A percentile compares a stretch with the other conserved stretches of the same genome.
phyloP scores from a whole-genome alignment of 148 eudicot species.

The Vaccinium vitisidaea region DNA sequence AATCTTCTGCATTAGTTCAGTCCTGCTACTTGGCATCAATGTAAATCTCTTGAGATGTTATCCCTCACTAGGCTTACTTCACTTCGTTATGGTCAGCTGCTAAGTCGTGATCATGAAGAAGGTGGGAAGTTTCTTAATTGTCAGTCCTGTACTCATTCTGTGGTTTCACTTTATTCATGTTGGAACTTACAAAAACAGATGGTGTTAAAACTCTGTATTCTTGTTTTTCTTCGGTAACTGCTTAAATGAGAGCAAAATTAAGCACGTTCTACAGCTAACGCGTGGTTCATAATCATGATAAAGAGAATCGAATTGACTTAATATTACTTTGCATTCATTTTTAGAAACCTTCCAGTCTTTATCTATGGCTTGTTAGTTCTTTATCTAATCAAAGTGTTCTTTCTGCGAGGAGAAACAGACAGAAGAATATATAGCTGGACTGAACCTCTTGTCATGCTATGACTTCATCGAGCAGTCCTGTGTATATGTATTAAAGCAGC shows the following conservation, averaged over 20 bases:
- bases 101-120: background rate
- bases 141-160: background rate
- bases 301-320: background rate
- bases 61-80: background rate
- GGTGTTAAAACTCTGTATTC: background rate
- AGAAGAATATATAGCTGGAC: conserved; percentile 72
- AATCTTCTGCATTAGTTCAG: background rate
- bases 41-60: background rate
- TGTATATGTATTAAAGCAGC: conserved; percentile 72
- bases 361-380: background rate
- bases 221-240: background rate
- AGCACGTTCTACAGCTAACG: background rate
- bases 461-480: conserved; percentile 84
- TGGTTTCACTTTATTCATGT: background rate
- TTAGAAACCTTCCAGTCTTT: background rate
- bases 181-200: background rate
- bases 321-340: background rate
- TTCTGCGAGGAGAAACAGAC: conserved; percentile 54
- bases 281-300: background rate
- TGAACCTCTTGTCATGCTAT: conserved; percentile 66
- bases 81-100: background rate
- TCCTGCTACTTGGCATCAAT: background rate
- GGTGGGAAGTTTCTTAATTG: background rate
- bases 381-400: conserved; percentile 23
- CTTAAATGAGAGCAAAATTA: background rate